These are phyloP conservation scores for Pleurotus tuoliensis DNA, from an alignment of 768 basidiomycete species.

Conservation along the genomic window DNA sequence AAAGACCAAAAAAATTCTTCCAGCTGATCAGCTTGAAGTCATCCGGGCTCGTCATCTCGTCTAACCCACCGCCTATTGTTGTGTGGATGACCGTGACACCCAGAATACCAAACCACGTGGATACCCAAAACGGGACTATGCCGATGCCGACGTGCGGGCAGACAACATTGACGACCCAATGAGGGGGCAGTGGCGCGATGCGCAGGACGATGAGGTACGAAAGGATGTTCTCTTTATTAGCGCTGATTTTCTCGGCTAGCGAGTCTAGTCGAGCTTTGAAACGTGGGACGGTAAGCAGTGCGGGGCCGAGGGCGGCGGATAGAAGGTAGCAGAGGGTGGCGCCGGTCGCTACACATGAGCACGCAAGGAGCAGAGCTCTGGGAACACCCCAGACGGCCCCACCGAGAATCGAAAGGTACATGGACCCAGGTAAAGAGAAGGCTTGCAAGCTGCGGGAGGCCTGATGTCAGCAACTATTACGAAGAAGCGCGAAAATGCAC, in stretches of 20 bases:
- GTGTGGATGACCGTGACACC: conserved; percentile 94
- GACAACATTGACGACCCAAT: conserved; percentile 93
- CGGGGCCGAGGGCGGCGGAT: conserved; percentile 89
- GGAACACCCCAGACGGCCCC: conserved; percentile 94
- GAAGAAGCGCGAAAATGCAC: conserved; percentile 27
- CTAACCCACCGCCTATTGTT: conserved; percentile 88
- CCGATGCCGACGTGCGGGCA: conserved; percentile 91
- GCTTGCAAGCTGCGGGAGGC: conserved; percentile 74
- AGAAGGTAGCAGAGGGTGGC: conserved; percentile 91
- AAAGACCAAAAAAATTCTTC: conserved; percentile 83
- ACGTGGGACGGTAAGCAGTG: conserved; percentile 80
- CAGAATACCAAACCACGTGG: conserved; percentile 86
- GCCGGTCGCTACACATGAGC: conserved; percentile 87
- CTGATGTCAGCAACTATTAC: not conserved
- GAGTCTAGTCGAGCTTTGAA: conserved; percentile 81
- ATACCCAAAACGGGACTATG: conserved; percentile 82
- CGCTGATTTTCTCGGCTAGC: conserved; percentile 75
- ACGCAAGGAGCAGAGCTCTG: conserved; percentile 83
- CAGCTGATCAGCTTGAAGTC: conserved; percentile 94
- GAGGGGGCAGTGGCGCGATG: conserved; percentile 91
- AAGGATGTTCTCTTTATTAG: conserved; percentile 80
- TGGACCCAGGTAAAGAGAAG: conserved; percentile 93
- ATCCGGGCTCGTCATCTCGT: conserved; percentile 90
- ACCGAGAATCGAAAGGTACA: conserved; percentile 96
- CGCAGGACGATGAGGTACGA: conserved; percentile 93